Base-by-base conservation (phyloP, 331 rosid species). In the Phaseolus coccineus region DNA sequence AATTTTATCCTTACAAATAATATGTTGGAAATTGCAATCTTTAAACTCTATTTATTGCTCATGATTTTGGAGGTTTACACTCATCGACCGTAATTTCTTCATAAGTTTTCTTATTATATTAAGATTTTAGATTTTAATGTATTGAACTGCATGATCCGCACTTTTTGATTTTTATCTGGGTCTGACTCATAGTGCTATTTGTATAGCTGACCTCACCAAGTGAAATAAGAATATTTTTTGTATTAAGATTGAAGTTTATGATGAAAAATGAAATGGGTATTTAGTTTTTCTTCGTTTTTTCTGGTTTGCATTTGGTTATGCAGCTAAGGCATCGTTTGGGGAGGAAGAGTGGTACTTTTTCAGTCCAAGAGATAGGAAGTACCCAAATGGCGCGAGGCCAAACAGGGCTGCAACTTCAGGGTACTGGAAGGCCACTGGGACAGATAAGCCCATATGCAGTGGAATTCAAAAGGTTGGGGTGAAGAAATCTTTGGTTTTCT, bases 401-500 rank as follows among this genome's bases (percentile, higher is more conserved):
- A 65, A 65, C 71, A 65, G 71, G 31, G 71, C 71, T 39, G 71
- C 71, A 65, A 65, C 71, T 65, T 65, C 71, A 65, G 71, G 71
- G 71, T 65, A 65, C 40, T 65, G 71, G 71, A 65, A 65, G 16
- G 71, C 71, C 0, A 65, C 71, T 0, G 71, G 71, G 16, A 65
- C 71, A n/a, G 71, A 65, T 65, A 65, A 65, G 16, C 71, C 71
- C 19, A 11, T 65, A 11, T 65, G 51, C 12, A 65, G 71, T 0
- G 87, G 88, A n/a, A 76, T 71, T 12, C 88, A 86, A 52, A 91
- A 90, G 62, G 90, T 91, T 48, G 97, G 97, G 6, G 97, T 91
- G 51, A 91, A 91, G 77, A 91, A 91, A 48, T 91, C 97, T 24
- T 89, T 91, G 80, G 92, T 91, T n/a, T 92, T 92, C 70, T 92